These are phyloP conservation scores for Gracilaria gracilis DNA, from an alignment of 23 red algal species.

Conservation along the genomic window DNA sequence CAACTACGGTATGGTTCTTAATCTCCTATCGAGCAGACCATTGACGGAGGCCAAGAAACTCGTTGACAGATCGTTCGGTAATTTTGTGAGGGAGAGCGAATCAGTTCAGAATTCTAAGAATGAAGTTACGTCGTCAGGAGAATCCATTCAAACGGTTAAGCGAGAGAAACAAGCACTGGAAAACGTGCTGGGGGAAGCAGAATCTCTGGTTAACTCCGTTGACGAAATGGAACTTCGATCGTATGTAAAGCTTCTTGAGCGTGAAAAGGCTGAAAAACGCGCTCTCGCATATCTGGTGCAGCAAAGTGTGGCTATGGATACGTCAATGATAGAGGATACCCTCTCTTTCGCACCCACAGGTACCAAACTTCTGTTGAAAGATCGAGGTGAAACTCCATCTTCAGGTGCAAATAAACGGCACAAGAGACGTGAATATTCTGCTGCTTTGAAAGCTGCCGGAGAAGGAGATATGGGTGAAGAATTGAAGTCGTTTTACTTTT, in stretches of 20 bases:
- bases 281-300: conserved; percentile 62
- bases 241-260: conserved; percentile 69
- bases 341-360: conserved; percentile 74
- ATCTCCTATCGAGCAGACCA: conserved; percentile 72
- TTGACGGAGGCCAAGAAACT: conserved; percentile 66
- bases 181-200: conserved; percentile 45
- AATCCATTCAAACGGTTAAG: not conserved
- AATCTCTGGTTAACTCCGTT: conserved; percentile 22
- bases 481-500: conserved; percentile 54
- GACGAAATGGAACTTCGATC: conserved; percentile 57
- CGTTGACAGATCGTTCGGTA: conserved; percentile 87
- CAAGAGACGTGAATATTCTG: conserved; percentile 45
- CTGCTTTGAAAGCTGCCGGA: conserved; percentile 52
- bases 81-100: conserved; percentile 55
- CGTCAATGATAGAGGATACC: conserved; percentile 52
- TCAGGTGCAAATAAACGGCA: conserved; percentile 47
- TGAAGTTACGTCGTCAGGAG: not conserved
- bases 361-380: conserved; percentile 57
- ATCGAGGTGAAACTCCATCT: conserved; percentile 13
- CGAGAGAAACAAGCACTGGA: conserved; percentile 54
- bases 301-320: conserved; percentile 60
- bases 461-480: conserved; percentile 47
- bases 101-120: not conserved
- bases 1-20: conserved; percentile 95
- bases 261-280: conserved; percentile 73